Evolutionary conservation across 768 basidiomycete genomes (phyloP), one percentile per base, ranked within the genome.

Genomic region (Kwoniella botswanensis): DNA sequence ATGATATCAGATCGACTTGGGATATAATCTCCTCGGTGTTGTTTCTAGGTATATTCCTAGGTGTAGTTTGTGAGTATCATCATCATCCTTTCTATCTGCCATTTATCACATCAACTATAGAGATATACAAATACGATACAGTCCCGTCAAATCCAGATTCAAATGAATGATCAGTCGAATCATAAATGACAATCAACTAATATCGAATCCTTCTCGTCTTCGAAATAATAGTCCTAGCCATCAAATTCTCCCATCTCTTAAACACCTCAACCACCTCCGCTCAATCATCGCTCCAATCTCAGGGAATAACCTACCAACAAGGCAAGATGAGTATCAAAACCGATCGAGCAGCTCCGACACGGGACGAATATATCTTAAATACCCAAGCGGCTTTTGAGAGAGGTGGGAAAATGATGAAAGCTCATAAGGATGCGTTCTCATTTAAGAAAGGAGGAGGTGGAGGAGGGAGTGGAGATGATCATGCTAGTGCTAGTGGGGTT

Each of bases 391-490:
- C 77, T 0, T 78, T 80, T 61, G 75, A 78, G 52, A 57, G 71
- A 24, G 77, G 79, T 11, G 79, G 73, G 2, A 78, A 75, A 60
- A 74, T 57, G 17, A 75, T 80, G 67, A 68, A 70, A 22, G 61
- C 68, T n/a, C 79, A 80, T 68, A 68, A 73, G 21, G 74, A 80
- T 35, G 79, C 79, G 3, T 80, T 78, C 60, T 71, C 68, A 5
- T 70, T 70, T 21, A 63, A 63, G 6, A 66, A 63, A 22, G 63
- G 46, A 0, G 46, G 46, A 18, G 46, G 46, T 3, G 11, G 65
- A 59, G 13, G 50, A 22, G 7, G n/a, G 11, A 57, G 21, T 50
- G 46, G 12, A 10, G 46, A 35, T 35, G 35, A 35, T 35, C 35
- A 54, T 54, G 26, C 52, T 54, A 17, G 41, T 43, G 55, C 55